A percentile compares a stretch with the other conserved stretches of the same genome.
Conservation (phyloP, 2,329 filamentous ascomycete species). For the Penicillium sp. region DNA sequence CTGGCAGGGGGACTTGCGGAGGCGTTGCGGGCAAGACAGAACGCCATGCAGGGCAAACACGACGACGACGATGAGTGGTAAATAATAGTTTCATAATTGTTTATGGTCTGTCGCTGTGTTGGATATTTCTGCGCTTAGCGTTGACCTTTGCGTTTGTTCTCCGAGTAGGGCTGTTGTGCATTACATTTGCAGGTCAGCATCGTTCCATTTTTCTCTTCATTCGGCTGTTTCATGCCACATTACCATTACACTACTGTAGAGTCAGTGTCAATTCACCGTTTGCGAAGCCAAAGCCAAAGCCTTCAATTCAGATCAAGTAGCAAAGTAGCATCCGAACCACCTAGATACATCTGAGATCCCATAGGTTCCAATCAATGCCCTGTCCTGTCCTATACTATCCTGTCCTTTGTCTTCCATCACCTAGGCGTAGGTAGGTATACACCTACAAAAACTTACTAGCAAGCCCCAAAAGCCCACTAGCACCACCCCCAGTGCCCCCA, state of each 20-base stretch:
- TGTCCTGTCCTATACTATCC: too few relatives aligned
- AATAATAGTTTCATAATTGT: slow-evolving; percentile 17
- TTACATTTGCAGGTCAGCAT: slow-evolving; percentile 5
- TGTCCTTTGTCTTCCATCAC: too few relatives aligned
- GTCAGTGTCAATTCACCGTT: slow-evolving; percentile 8
- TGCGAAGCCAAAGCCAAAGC: not conserved
- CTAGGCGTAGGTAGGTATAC: too few relatives aligned
- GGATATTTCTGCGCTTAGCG: slow-evolving; percentile 25
- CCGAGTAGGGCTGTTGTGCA: slow-evolving; percentile 3
- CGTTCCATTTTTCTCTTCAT: slow-evolving; percentile 1
- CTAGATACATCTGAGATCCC: too few relatives aligned
- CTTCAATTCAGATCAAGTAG: not conserved
- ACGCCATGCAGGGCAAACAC: slow-evolving; percentile 67
- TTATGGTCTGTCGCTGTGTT: slow-evolving; percentile 16
- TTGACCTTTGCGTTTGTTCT: slow-evolving; percentile 15
- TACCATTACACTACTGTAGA: not conserved
- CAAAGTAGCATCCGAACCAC: too few relatives aligned
- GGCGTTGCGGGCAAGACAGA: slow-evolving; percentile 71
- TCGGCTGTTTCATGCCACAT: not conserved
- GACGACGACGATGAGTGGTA: slow-evolving; percentile 70
- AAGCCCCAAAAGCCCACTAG: slow-evolving; percentile 53
- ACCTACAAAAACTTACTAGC: slow-evolving; percentile 58
- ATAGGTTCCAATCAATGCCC: too few relatives aligned
- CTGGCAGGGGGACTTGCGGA: slow-evolving; percentile 72
- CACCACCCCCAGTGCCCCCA: slow-evolving; percentile 45